Evolutionary conservation across 495 filamentous ascomycete genomes (phyloP).

Genomic region (Tetracladium marchalianum): DNA sequence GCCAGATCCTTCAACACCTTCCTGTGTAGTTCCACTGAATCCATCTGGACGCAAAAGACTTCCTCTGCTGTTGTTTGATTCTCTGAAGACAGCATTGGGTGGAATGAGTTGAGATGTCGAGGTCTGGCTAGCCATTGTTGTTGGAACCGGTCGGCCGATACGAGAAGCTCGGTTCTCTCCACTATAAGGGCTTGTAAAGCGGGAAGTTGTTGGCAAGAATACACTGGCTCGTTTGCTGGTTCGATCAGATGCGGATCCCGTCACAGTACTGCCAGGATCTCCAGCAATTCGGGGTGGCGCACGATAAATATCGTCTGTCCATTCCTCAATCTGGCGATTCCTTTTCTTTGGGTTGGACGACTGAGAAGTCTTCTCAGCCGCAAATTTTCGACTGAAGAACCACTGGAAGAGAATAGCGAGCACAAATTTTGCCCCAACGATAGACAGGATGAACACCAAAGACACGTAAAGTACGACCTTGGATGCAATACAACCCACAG

Average conservation of each 20-base stretch:
- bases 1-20: constrained; percentile 56
- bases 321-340: constrained; percentile 93
- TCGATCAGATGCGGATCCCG: constrained; percentile 44
- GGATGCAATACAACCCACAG: constrained; percentile 94
- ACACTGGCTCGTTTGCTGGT: constrained; percentile 69
- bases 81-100: constrained; percentile 59
- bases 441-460: constrained; percentile 82
- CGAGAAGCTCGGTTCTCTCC: constrained; percentile 37
- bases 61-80: constrained; percentile 57
- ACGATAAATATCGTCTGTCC: constrained; percentile 95
- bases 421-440: constrained; percentile 77
- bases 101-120: constrained; percentile 67
- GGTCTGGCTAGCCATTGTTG: constrained; percentile 94
- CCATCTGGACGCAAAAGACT: constrained; percentile 40
- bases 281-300: constrained; percentile 67
- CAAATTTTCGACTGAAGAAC: constrained; percentile 80
- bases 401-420: constrained; percentile 92
- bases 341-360: constrained; percentile 65
- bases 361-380: constrained; percentile 63
- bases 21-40: constrained; percentile 34
- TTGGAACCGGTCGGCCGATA: constrained; percentile 43
- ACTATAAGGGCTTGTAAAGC: constrained; percentile 91
- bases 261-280: constrained; percentile 52
- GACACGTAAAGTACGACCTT: constrained; percentile 96
- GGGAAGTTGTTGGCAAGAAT: constrained; percentile 76